These are phyloP conservation scores for Tylopilus felleus DNA, from an alignment of 768 basidiomycete species.

Conservation along the genomic window DNA sequence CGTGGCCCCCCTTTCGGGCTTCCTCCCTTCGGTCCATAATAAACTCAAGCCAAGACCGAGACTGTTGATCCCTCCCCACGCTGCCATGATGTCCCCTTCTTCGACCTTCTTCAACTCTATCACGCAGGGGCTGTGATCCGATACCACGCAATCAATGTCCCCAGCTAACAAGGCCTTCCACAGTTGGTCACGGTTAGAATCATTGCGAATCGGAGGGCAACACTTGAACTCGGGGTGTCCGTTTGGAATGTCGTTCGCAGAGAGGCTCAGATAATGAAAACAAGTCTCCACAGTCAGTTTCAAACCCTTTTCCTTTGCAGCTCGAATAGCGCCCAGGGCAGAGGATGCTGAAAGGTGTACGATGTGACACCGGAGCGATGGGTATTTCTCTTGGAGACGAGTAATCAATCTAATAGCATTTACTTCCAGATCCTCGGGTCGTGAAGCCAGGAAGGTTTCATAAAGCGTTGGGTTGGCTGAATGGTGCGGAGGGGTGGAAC, in stretches of 20 bases:
- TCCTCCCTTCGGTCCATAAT: slow-evolving; percentile 80
- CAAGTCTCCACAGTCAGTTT: slow-evolving; percentile 94
- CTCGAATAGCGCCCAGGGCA: slow-evolving; percentile 73
- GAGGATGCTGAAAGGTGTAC: slow-evolving; percentile 90
- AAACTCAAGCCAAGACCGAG: slow-evolving; percentile 87
- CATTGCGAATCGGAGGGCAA: slow-evolving; percentile 86
- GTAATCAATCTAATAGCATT: slow-evolving; percentile 80
- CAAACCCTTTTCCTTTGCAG: slow-evolving; percentile 59
- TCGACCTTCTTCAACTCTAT: slow-evolving; percentile 75
- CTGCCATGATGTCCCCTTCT: slow-evolving; percentile 77
- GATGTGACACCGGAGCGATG: slow-evolving; percentile 80
- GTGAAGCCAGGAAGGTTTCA: slow-evolving; percentile 79
- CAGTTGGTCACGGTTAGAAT: slow-evolving; percentile 65
- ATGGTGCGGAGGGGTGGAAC: slow-evolving; percentile 12
- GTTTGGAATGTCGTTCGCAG: slow-evolving; percentile 66
- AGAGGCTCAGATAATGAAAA: slow-evolving; percentile 90
- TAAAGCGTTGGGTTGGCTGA: slow-evolving; percentile 55
- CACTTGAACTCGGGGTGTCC: slow-evolving; percentile 91
- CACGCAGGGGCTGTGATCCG: slow-evolving; percentile 93
- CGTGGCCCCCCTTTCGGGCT: slow-evolving; percentile 46
- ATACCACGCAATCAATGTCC: slow-evolving; percentile 88
- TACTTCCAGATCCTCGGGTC: slow-evolving; percentile 76
- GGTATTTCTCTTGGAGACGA: slow-evolving; percentile 56
- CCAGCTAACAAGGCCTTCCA: slow-evolving; percentile 83
- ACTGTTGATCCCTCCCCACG: slow-evolving; percentile 95